Evolutionary conservation across 2,329 filamentous ascomycete genomes (phyloP).

Genomic region (Magnaporthiopsis rhizophila): DNA sequence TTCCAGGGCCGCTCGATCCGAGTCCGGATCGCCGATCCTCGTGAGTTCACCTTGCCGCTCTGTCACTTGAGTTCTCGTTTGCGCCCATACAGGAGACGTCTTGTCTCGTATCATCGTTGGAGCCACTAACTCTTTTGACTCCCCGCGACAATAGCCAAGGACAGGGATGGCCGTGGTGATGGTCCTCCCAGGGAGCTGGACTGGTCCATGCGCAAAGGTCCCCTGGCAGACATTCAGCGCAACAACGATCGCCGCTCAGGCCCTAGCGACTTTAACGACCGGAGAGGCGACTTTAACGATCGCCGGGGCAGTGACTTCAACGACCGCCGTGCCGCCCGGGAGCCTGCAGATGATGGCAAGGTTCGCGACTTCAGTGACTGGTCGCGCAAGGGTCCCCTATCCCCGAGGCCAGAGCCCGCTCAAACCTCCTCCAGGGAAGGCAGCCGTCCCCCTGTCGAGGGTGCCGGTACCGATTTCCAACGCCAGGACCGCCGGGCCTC

Average conservation of each 20-base stretch:
- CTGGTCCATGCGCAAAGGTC: constrained; percentile 91
- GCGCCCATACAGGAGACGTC: constrained; percentile 5
- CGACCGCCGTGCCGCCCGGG: constrained; percentile 62
- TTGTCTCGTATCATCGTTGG: constrained; percentile 23
- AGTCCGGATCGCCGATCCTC: constrained; percentile 93
- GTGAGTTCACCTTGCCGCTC: constrained; percentile 52
- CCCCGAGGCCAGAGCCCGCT: constrained; percentile 54
- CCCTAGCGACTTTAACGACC: constrained; percentile 51
- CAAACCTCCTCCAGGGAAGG: constrained; percentile 43
- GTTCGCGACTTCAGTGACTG: constrained; percentile 78
- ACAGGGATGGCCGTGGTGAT: constrained; percentile 58
- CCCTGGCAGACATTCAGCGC: constrained; percentile 34
- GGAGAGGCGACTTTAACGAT: constrained; percentile 20
- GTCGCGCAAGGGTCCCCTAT: constrained; percentile 89
- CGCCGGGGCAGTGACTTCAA: constrained; percentile 32
- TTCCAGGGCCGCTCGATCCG: constrained; percentile 87
- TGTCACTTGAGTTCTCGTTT: neutral
- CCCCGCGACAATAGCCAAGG: constrained; percentile 61
- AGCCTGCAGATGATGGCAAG: constrained; percentile 64
- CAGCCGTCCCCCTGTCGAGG: constrained; percentile 44
- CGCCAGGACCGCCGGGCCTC: constrained; percentile 58
- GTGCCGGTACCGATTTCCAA: constrained; percentile 51
- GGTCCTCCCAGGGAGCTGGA: constrained; percentile 60
- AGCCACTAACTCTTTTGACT: neutral
- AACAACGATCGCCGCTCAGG: constrained; percentile 35